A percentile compares a stretch with the other conserved stretches of the same genome.
Evolutionary conservation across 2,329 filamentous ascomycete species (phyloP).

Genomic region (Tolypocladium guangdongense): DNA sequence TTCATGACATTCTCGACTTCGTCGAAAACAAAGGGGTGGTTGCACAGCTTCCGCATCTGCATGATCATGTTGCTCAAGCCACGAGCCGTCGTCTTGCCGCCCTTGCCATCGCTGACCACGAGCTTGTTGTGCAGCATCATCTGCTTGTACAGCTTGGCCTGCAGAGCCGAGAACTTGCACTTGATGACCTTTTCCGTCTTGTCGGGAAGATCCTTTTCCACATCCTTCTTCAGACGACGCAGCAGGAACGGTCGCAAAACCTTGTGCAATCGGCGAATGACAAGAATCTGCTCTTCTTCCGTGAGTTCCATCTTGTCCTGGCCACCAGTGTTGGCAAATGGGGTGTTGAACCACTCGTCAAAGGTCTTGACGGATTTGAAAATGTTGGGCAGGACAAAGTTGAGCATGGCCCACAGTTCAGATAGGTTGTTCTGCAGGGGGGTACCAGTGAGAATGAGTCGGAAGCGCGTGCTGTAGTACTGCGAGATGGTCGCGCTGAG

Average conservation of each 20-base stretch:
- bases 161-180: slow-evolving; percentile 92
- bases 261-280: slow-evolving; percentile 97
- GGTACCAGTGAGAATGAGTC: slow-evolving; percentile 93
- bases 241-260: slow-evolving; percentile 94
- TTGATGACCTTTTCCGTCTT: slow-evolving; percentile 99
- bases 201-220: slow-evolving; percentile 96
- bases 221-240: slow-evolving; percentile 97
- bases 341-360: slow-evolving; percentile 99
- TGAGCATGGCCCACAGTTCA: slow-evolving; percentile 94
- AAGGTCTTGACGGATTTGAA: slow-evolving; percentile 99
- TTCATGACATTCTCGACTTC: slow-evolving; percentile 99
- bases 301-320: slow-evolving; percentile 98
- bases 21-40: slow-evolving; percentile 97
- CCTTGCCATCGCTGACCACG: slow-evolving; percentile 88
- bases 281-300: slow-evolving; percentile 98
- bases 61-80: slow-evolving; percentile 99
- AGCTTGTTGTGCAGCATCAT: slow-evolving; percentile 94
- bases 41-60: slow-evolving; percentile 97
- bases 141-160: slow-evolving; percentile 92
- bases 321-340: slow-evolving; percentile 93
- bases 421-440: slow-evolving; percentile 94
- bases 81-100: slow-evolving; percentile 85
- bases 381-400: slow-evolving; percentile 95
- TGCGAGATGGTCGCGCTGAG: slow-evolving; percentile 87
- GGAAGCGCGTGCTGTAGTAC: slow-evolving; percentile 91